Evolutionary conservation across 2,329 filamentous ascomycete species (phyloP).

Genomic region (Penicillium sp.): DNA sequence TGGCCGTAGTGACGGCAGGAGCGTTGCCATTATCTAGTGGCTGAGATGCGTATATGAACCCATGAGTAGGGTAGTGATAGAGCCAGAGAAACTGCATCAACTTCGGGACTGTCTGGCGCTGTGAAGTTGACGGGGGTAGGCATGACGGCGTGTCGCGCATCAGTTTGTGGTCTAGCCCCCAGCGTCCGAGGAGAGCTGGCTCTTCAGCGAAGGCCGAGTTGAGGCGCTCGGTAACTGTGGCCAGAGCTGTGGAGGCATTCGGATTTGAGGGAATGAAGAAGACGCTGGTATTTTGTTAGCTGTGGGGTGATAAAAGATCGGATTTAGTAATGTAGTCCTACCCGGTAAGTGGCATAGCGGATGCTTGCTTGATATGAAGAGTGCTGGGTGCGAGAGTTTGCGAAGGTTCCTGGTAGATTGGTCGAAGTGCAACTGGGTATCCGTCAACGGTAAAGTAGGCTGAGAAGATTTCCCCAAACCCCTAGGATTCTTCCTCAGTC

Average conservation of each 20-base stretch:
- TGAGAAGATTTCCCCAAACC: neutral
- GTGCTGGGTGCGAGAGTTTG: neutral
- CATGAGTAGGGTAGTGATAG: constrained; percentile 45
- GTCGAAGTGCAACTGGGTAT: neutral
- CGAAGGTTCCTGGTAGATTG: neutral
- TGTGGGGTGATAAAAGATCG: neutral
- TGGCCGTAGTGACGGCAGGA: constrained; percentile 3
- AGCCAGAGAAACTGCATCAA: constrained; percentile 51
- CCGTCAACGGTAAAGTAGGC: neutral
- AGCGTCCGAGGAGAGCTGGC: constrained; percentile 42
- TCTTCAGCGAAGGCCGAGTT: constrained; percentile 42
- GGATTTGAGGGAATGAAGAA: constrained; percentile 50
- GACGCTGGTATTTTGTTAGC: constrained; percentile 36
- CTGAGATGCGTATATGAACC: constrained; percentile 48
- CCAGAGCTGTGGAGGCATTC: constrained; percentile 43
- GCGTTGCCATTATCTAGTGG: constrained; percentile 22
- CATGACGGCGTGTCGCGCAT: constrained; percentile 50
- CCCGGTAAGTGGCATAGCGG: constrained; percentile 43
- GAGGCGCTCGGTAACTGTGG: constrained; percentile 44
- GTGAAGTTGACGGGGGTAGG: constrained; percentile 39
- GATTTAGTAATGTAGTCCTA: constrained; percentile 22
- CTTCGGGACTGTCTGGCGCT: constrained; percentile 37
- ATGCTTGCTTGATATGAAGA: neutral
- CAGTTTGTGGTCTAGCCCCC: constrained; percentile 49
- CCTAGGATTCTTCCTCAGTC: neutral